Base-by-base conservation (phyloP, 768 basidiomycete species). In the Termitomyces sp. region DNA sequence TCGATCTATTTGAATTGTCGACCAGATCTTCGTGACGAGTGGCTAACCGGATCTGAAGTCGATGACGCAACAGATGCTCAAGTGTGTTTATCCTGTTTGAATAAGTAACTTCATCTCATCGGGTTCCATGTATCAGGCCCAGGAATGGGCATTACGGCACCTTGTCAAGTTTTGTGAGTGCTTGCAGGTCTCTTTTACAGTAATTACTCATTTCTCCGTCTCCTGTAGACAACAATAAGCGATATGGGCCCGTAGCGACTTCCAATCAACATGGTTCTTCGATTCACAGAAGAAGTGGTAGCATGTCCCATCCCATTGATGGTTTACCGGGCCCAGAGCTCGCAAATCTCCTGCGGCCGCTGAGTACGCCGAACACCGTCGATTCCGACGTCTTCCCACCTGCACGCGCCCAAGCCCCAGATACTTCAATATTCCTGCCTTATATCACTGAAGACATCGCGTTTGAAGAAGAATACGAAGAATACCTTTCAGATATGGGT, bases 371-470 rank as follows among this genome's bases (percentile, higher is more conserved):
- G 0, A 90, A 89, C 64, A 70, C 83, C 29, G 82, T 84, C 7
- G 94, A 94, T 59, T 84, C 85, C 7, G 97, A 98, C 60, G 92
- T 97, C 12, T 98, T 99, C 76, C 97, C 97, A 23, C 97, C 97
- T 0, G 79, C 88, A 25, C 91, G 94, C 31, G 89, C 91, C 39
- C 89, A 90, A 63, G 88, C 89, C 1, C 86, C 89, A 0, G 89
- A 92, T 66, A 84, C 89, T 11, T 85, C 84, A 13, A 86, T 89
- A 42, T 92, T 94, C 74, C 76, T 94, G 20, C 92, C 93, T 15
- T 97, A 93, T 66, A 93, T 91, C 38, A 88, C 91, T 1, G 96
- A 98, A 67, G 91, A 94, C 62, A 89, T 92, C 56, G 94, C 93
- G 0, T 95, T 94, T 61, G 95, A 98, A 64, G 92, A 94, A 65